phyloP scores from a whole-genome alignment of 2,329 filamentous ascomycete genomes.

The Trichoderma brevicompactum region DNA sequence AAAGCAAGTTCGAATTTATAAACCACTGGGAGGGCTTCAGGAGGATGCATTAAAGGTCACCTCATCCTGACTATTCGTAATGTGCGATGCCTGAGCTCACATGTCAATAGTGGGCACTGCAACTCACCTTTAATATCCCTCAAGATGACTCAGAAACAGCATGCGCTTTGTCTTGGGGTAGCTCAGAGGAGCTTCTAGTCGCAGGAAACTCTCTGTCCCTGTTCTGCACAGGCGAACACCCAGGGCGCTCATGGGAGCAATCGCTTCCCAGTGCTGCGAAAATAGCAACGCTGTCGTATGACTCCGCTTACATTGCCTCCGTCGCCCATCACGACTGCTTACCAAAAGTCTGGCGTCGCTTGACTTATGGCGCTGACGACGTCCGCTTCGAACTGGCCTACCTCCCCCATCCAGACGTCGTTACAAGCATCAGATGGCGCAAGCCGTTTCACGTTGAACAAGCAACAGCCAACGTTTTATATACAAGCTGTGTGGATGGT shows the following conservation, averaged over 20 bases:
- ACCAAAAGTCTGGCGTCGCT: slow-evolving; percentile 89
- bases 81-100: slow-evolving; percentile 32
- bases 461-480: slow-evolving; percentile 82
- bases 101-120: slow-evolving; percentile 61
- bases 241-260: slow-evolving; percentile 72
- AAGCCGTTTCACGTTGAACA: slow-evolving; percentile 77
- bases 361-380: slow-evolving; percentile 81
- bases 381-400: slow-evolving; percentile 90
- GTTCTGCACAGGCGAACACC: slow-evolving; percentile 58
- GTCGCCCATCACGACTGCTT: slow-evolving; percentile 77
- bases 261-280: slow-evolving; percentile 73
- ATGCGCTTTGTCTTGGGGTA: slow-evolving; percentile 79
- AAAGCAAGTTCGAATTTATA: slow-evolving; percentile 73
- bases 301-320: slow-evolving; percentile 84
- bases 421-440: slow-evolving; percentile 88
- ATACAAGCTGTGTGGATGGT: slow-evolving; percentile 84
- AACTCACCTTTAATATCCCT: slow-evolving; percentile 61
- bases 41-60: slow-evolving; percentile 74
- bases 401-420: slow-evolving; percentile 77
- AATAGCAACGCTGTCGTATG: slow-evolving; percentile 79
- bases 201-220: slow-evolving; percentile 73
- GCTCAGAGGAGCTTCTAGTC: slow-evolving; percentile 80
- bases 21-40: slow-evolving; percentile 66
- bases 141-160: slow-evolving; percentile 41
- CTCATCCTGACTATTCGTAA: background rate